Conservation (phyloP, 441 rosid species). For the Metrosideros polymorpha region DNA sequence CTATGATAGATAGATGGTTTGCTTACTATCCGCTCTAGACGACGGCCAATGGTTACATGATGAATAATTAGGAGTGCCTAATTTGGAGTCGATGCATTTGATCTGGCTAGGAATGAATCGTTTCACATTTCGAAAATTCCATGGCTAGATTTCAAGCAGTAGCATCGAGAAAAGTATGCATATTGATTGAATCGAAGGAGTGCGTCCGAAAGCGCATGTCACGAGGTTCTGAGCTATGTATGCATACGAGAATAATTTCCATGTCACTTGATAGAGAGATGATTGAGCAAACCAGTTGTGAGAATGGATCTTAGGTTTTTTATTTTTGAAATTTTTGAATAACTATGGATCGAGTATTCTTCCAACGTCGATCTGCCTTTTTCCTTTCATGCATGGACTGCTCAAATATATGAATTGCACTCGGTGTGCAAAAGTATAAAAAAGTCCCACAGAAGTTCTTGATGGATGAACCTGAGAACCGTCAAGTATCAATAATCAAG, state of each 20-base stretch:
- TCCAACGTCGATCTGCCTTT: background rate
- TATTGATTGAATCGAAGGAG: background rate
- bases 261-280: background rate
- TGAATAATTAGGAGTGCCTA: background rate
- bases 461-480: background rate
- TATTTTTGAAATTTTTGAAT: background rate
- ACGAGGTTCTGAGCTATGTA: background rate
- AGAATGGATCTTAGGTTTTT: background rate
- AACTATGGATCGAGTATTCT: background rate
- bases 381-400: background rate
- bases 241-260: background rate
- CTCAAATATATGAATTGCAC: background rate
- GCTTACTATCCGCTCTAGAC: background rate
- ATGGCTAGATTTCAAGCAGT: background rate
- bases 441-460: background rate
- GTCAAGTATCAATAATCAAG: background rate
- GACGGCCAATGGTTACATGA: background rate
- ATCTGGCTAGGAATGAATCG: background rate
- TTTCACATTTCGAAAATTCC: background rate
- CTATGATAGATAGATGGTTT: conserved; percentile 2
- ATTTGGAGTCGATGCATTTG: background rate
- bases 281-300: background rate
- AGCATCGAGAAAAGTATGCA: background rate
- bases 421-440: background rate
- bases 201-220: background rate